These are phyloP conservation scores for Lenwebbia sp. DNA, from an alignment of 345 rosid genomes.

Conservation along the genomic window DNA sequence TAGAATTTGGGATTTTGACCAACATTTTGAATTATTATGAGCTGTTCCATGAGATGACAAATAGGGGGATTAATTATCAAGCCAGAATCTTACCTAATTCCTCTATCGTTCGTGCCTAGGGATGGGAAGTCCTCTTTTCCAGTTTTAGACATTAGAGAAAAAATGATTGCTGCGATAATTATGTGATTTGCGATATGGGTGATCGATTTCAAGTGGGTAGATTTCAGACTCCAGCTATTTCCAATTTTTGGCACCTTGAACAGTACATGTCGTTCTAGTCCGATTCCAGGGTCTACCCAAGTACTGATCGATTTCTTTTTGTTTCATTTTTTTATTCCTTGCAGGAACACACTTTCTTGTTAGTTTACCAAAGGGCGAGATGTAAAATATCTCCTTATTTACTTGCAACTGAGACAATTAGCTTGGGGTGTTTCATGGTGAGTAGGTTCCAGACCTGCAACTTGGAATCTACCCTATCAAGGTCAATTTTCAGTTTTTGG, in stretches of 20 bases:
- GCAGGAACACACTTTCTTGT: neutral
- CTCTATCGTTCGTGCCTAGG: neutral
- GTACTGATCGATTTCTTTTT: neutral
- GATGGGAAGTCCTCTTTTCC: neutral
- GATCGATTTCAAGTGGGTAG: neutral
- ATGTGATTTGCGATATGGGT: neutral
- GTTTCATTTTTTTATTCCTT: neutral
- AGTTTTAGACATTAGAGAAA: neutral
- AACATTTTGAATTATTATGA: neutral
- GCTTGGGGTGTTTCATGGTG: neutral
- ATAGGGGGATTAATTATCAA: neutral
- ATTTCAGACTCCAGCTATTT: too few relatives aligned
- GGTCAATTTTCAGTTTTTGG: neutral
- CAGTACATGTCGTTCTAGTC: fast-evolving
- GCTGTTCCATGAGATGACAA: neutral
- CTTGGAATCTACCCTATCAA: neutral
- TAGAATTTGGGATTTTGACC: neutral
- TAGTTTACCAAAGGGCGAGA: neutral
- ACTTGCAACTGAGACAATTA: neutral
- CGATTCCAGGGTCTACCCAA: too few relatives aligned
- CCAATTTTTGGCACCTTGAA: neutral
- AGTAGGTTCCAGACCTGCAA: too few relatives aligned
- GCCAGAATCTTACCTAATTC: neutral
- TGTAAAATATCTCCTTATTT: neutral
- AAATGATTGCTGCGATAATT: neutral